Evolutionary conservation across 441 rosid genomes (phyloP).

Genomic region (Theobroma grandiflorum): DNA sequence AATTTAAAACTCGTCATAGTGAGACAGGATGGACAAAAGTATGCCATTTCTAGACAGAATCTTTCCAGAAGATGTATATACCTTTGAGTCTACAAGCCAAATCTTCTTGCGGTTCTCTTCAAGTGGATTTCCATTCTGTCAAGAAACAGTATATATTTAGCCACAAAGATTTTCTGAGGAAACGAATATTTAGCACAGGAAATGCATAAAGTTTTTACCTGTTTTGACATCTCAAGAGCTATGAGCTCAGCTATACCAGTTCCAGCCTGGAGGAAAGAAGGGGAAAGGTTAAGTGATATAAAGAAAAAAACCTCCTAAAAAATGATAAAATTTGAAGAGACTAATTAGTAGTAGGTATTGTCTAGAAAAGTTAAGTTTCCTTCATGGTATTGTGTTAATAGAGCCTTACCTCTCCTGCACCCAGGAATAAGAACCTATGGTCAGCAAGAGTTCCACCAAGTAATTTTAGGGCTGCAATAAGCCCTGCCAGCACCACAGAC

Average conservation of each 20-base stretch:
- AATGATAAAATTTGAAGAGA: not conserved
- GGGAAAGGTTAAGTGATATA: not conserved
- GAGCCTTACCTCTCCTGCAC: conserved; percentile 88
- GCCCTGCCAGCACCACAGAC: conserved; percentile 84
- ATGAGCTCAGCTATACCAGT: conserved; percentile 92
- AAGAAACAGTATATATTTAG: conserved; percentile 34
- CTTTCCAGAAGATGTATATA: conserved; percentile 28
- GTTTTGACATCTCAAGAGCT: conserved; percentile 83
- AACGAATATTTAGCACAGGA: conserved; percentile 19
- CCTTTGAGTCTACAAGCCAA: conserved; percentile 97
- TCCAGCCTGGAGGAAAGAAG: conserved; percentile 60
- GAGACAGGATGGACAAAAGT: not conserved
- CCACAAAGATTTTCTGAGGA: conserved; percentile 27
- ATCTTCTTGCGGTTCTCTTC: conserved; percentile 83
- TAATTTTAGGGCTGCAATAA: conserved; percentile 72
- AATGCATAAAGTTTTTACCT: conserved; percentile 48
- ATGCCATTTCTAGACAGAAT: not conserved
- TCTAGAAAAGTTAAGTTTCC: conserved; percentile 15
- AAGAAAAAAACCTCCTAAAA: not conserved
- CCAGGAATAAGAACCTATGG: conserved; percentile 83
- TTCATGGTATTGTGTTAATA: not conserved
- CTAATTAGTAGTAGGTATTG: not conserved
- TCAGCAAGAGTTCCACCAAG: conserved; percentile 73
- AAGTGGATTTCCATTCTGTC: conserved; percentile 65
- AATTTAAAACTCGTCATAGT: conserved; percentile 16